Evolutionary conservation across 2,329 filamentous ascomycete genomes (phyloP).

Genomic region (Aphanocladium album): DNA sequence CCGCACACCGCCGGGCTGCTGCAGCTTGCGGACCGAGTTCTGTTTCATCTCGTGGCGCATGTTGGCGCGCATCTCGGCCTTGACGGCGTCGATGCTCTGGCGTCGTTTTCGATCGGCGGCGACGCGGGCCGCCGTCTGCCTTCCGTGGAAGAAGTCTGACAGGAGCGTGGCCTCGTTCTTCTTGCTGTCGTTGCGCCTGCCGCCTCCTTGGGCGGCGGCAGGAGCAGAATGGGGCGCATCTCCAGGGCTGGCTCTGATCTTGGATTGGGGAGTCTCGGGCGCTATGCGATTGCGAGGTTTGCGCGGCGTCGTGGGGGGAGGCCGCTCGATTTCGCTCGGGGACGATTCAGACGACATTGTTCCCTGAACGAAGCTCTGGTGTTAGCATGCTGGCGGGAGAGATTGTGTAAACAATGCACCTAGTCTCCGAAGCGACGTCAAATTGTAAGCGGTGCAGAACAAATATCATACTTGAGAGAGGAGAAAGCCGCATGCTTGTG

Average conservation of each 20-base stretch:
- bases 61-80: constrained; percentile 40
- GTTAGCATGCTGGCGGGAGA: constrained; percentile 1
- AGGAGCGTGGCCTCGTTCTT: constrained; percentile 43
- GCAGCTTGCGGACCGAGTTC: constrained; percentile 53
- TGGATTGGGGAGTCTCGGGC: constrained; percentile 13
- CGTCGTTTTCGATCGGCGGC: constrained; percentile 48
- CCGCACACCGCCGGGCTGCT: constrained; percentile 62
- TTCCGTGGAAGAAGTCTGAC: constrained; percentile 53
- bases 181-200: constrained; percentile 33
- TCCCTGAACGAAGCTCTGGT: not conserved
- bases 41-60: constrained; percentile 49
- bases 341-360: constrained; percentile 13
- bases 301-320: constrained; percentile 10
- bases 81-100: constrained; percentile 54
- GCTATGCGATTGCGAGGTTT: constrained; percentile 2
- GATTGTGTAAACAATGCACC: not conserved
- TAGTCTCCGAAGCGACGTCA: not conserved
- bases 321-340: constrained; percentile 7
- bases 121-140: constrained; percentile 51
- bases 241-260: constrained; percentile 7
- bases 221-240: constrained; percentile 40
- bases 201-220: constrained; percentile 25
- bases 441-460: not conserved
- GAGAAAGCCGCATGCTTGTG: constrained; percentile 11
- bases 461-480: not conserved